Percentiles rank a stretch among this genome's conserved stretches.
Evolutionary conservation across 1,284 basidiomycete species (phyloP).

Genomic region (Rhodotorula glutinis): DNA sequence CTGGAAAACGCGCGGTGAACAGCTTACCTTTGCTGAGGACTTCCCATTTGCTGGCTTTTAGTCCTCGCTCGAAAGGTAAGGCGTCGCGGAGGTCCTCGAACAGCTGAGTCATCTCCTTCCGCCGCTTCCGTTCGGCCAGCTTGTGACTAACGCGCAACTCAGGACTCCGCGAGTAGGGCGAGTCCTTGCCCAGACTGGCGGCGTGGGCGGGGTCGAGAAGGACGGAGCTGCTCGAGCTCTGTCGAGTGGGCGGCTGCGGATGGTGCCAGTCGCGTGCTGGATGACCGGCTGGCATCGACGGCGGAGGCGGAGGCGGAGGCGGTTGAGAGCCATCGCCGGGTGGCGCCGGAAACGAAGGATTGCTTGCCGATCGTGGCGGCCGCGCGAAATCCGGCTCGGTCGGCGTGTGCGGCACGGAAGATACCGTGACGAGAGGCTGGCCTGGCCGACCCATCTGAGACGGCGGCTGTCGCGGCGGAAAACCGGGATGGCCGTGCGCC

Average conservation of each 20-base stretch:
- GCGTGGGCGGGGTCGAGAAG: slow-evolving; percentile 21
- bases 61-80: slow-evolving; percentile 68
- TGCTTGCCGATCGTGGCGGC: neutral
- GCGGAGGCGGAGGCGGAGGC: neutral
- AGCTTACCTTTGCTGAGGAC: slow-evolving; percentile 79
- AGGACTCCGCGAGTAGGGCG: slow-evolving; percentile 88
- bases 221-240: slow-evolving; percentile 23
- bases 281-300: neutral
- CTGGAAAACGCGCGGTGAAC: slow-evolving; percentile 31
- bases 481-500: neutral
- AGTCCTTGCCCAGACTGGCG: slow-evolving; percentile 17
- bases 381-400: slow-evolving; percentile 5
- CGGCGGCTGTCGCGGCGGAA: neutral
- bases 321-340: neutral
- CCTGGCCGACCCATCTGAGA: neutral
- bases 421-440: slow-evolving; percentile 10
- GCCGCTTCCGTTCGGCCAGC: slow-evolving; percentile 84
- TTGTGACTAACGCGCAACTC: slow-evolving; percentile 91
- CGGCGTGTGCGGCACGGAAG: slow-evolving; percentile 6
- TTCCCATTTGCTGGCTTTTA: slow-evolving; percentile 97
- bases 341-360: neutral
- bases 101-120: slow-evolving; percentile 96
- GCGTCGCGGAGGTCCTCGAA: slow-evolving; percentile 91
- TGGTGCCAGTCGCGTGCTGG: neutral
- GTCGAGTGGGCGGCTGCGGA: slow-evolving; percentile 10